Percentiles rank a stretch among this genome's conserved stretches.
phyloP scores from a whole-genome alignment of 2,329 filamentous ascomycete genomes.

The Exophiala oligosperma region DNA sequence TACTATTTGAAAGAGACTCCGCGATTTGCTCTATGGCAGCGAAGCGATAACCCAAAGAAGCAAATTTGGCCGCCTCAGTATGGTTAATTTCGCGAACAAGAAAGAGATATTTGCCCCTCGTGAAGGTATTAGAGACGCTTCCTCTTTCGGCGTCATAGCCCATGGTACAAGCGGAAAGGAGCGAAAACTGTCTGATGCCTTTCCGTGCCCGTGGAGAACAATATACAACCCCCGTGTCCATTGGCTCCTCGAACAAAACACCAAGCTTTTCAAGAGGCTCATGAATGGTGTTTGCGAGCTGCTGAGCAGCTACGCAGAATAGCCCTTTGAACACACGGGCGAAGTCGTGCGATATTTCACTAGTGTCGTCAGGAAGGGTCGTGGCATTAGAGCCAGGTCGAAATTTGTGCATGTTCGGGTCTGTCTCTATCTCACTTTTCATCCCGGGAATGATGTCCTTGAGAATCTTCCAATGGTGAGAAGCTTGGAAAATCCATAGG shows the following conservation, averaged over 20 bases:
- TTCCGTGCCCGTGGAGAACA: not conserved
- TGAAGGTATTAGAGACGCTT: constrained; percentile 4
- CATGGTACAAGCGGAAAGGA: constrained; percentile 32
- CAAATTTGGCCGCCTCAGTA: constrained; percentile 63
- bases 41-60: constrained; percentile 76
- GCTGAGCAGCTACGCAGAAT: constrained; percentile 76
- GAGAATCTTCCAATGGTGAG: constrained; percentile 72
- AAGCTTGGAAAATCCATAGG: constrained; percentile 83
- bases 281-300: constrained; percentile 68
- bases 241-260: constrained; percentile 72
- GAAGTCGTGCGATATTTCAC: constrained; percentile 60
- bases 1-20: constrained; percentile 66
- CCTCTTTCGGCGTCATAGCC: constrained; percentile 36
- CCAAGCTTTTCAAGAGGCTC: constrained; percentile 65
- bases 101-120: constrained; percentile 74
- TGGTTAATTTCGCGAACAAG: constrained; percentile 65
- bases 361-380: constrained; percentile 29
- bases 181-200: constrained; percentile 27
- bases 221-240: constrained; percentile 58
- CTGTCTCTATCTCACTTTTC: constrained; percentile 64
- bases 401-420: constrained; percentile 38
- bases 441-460: constrained; percentile 69
- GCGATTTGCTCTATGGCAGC: constrained; percentile 68
- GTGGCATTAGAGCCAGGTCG: constrained; percentile 13
- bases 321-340: constrained; percentile 76